These are phyloP conservation scores for Pouteria glomerata DNA, from an alignment of 148 eudicot species.

Conservation along the genomic window DNA sequence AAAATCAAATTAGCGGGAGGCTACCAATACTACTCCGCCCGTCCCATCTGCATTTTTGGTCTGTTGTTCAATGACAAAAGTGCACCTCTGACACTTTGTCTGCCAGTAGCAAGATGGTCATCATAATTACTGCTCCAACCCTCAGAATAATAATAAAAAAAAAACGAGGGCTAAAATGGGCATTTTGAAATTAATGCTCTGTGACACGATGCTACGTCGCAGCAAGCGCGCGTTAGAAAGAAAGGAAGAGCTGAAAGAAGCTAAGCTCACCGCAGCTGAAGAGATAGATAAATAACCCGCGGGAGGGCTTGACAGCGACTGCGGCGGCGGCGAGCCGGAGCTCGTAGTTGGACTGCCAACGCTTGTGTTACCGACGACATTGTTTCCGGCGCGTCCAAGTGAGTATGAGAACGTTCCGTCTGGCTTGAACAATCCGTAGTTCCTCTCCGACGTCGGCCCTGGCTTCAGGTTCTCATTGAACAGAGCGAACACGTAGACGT, in stretches of 20 bases:
- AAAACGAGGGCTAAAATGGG: no score
- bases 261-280: slow-evolving; percentile 44
- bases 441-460: slow-evolving; percentile 89
- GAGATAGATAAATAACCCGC: slow-evolving; percentile 66
- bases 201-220: no score
- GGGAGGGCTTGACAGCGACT: slow-evolving; percentile 37
- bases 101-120: no score
- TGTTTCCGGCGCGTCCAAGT: slow-evolving; percentile 39
- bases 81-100: no score
- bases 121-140: no score
- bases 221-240: neutral
- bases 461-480: slow-evolving; percentile 93
- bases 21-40: no score
- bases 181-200: no score
- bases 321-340: neutral
- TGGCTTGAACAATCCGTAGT: slow-evolving; percentile 85
- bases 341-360: neutral
- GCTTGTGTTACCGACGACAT: slow-evolving; percentile 23
- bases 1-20: no score
- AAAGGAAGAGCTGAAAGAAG: neutral
- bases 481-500: slow-evolving; percentile 69
- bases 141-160: no score
- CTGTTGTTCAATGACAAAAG: no score
- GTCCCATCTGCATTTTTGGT: no score
- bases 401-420: slow-evolving; percentile 72